Base-by-base conservation (phyloP, 176 grass and related monocot species). In the Oryza brachyantha region DNA sequence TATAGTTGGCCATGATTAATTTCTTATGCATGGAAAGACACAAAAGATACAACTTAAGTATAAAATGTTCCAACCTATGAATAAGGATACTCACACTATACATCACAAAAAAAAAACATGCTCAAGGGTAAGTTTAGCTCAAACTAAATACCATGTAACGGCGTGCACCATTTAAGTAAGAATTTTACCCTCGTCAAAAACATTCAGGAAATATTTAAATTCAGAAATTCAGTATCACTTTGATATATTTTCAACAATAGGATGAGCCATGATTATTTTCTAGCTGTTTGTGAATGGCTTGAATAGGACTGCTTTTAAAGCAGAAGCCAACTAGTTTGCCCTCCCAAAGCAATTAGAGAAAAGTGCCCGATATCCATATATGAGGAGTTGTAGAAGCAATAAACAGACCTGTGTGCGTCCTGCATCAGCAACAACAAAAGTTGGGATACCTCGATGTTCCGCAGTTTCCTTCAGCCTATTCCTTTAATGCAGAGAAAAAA, bases 391-490 rank as follows among this genome's bases (percentile, higher is more conserved):
- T 17, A 61, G 16, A 76, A 73, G 58, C 36, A 65, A 59, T 19
- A 73, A 86, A 37, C 35, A 52, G 57, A 98, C 96, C 92, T 98
- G 92, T 43, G 96, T 95, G 27, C 96, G 90, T 3, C 88, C 96
- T 66, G 96, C 96, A 93, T 98, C 96, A 66, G 96, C 81, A 80
- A 98, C 96, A 78, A 98, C 13, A 87, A 86, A 90, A 81, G 89
- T 98, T 40, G 96, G 90, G 77, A 94, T 85, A 46, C 90, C 88
- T 71, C 83, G 81, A 36, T 87, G 79, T 77, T 94, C 88, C 87
- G 96, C 92, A 54, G 57, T 75, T 80, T 93, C 96, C 84, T 91
- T 98, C 81, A 98, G 58, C 63, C 87, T 93, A 42, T 94, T 98
- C 92, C 92, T 94, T 75, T 72, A 48, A 71, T 43, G 80, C 31